Percentiles rank a stretch among this genome's conserved stretches.
Evolutionary conservation across 805 yeast genomes (phyloP).

Genomic region (Candida ficus): DNA sequence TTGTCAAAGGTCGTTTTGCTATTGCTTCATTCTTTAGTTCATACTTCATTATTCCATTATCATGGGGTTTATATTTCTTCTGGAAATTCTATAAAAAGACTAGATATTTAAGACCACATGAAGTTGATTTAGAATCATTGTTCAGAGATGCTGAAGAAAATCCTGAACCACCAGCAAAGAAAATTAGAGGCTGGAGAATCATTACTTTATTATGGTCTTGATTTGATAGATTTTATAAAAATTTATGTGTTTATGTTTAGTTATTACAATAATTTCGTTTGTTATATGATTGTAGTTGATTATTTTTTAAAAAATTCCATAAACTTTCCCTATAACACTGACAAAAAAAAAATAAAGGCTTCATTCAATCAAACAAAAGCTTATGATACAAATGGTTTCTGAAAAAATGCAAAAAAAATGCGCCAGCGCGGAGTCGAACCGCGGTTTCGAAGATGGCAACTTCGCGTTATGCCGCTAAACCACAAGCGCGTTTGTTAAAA

Average conservation of each 20-base stretch:
- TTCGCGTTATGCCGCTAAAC: constrained; percentile 54
- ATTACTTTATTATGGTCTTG: constrained; percentile 13
- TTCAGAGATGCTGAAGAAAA: constrained; percentile 25
- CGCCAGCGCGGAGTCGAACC: constrained; percentile 59
- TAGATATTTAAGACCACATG: constrained; percentile 28
- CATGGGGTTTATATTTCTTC: constrained; percentile 22
- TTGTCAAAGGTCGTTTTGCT: constrained; percentile 26
- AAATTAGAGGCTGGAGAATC: constrained; percentile 13
- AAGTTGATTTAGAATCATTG: constrained; percentile 34
- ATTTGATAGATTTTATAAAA: neutral
- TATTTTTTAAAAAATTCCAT: too few relatives aligned
- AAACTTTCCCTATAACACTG: too few relatives aligned
- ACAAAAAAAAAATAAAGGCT: neutral
- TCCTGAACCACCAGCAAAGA: constrained; percentile 22
- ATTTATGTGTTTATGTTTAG: too few relatives aligned
- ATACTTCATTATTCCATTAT: constrained; percentile 21
- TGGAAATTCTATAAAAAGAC: constrained; percentile 31
- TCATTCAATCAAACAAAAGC: neutral
- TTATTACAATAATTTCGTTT: too few relatives aligned
- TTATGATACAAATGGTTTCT: too few relatives aligned
- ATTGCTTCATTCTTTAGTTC: constrained; percentile 9
- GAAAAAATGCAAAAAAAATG: constrained; percentile 25
- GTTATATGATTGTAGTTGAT: too few relatives aligned
- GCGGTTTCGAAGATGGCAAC: constrained; percentile 58
- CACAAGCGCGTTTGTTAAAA: too few relatives aligned